Evolutionary conservation across 305 asterid genomes (phyloP).

Genomic region (Solanum chacoense): DNA sequence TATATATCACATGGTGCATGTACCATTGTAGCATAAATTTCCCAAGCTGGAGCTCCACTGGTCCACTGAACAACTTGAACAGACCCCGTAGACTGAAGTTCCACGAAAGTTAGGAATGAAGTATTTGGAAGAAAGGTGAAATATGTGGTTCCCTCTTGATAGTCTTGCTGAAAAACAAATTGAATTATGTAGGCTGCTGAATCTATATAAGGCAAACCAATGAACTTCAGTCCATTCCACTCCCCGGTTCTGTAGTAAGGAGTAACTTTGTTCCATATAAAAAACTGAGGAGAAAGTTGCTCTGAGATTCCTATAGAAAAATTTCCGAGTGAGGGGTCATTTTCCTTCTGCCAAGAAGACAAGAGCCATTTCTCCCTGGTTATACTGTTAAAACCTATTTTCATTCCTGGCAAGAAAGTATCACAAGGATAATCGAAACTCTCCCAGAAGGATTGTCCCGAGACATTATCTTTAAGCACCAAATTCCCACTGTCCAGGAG

Average conservation of each 20-base stretch:
- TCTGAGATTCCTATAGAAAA: neutral
- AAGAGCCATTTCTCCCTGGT: neutral
- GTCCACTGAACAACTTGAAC: slow-evolving; percentile 2
- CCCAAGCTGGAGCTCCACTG: neutral
- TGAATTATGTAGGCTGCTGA: slow-evolving; percentile 2
- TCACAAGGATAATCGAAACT: slow-evolving; percentile 11
- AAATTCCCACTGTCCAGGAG: slow-evolving; percentile 31
- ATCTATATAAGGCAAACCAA: neutral
- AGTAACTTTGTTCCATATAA: slow-evolving; percentile 7
- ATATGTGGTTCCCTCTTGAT: slow-evolving; percentile 7
- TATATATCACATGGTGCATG: slow-evolving; percentile 13
- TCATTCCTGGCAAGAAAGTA: slow-evolving; percentile 11
- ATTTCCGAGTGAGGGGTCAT: slow-evolving; percentile 10
- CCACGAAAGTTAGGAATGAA: neutral
- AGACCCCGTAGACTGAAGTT: slow-evolving; percentile 1
- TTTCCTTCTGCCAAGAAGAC: slow-evolving; percentile 8
- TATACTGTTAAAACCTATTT: neutral
- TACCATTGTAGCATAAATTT: neutral
- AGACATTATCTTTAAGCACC: slow-evolving; percentile 7
- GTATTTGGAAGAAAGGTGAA: neutral
- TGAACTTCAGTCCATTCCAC: slow-evolving; percentile 16
- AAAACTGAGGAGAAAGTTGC: slow-evolving; percentile 14
- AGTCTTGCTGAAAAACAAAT: neutral
- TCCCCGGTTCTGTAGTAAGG: slow-evolving; percentile 17
- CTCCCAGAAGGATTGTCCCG: slow-evolving; percentile 3